phyloP scores from a whole-genome alignment of 148 eudicot species.

The Polygonum maritimum region DNA sequence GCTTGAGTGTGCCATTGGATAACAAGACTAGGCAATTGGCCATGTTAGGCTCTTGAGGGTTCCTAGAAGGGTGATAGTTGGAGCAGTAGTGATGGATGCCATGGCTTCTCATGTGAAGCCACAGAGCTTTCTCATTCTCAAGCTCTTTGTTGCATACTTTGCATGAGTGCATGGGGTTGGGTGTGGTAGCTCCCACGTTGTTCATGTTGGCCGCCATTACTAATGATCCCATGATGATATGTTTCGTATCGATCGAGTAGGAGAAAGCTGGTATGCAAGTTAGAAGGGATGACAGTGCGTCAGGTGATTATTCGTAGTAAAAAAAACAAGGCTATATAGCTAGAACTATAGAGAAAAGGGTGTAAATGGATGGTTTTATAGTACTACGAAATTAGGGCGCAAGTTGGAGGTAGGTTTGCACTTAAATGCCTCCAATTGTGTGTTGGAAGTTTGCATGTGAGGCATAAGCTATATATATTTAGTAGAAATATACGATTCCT shows the following conservation, averaged over 20 bases:
- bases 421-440: slow-evolving; percentile 3
- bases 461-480: background rate
- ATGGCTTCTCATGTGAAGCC: background rate
- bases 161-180: background rate
- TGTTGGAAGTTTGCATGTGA: slow-evolving; percentile 3
- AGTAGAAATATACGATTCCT: background rate
- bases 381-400: background rate
- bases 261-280: background rate
- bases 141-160: background rate
- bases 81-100: background rate
- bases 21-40: background rate
- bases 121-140: background rate
- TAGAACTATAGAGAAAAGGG: background rate
- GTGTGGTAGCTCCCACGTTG: background rate
- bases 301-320: background rate
- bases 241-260: background rate
- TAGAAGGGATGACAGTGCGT: background rate
- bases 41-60: background rate
- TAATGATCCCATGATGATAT: background rate
- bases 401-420: background rate
- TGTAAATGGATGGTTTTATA: background rate
- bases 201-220: background rate
- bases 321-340: background rate
- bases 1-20: slow-evolving; percentile 1
- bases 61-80: background rate